Evolutionary conservation across 2,329 filamentous ascomycete genomes (phyloP).

Genomic region (Monosporascus sp.): DNA sequence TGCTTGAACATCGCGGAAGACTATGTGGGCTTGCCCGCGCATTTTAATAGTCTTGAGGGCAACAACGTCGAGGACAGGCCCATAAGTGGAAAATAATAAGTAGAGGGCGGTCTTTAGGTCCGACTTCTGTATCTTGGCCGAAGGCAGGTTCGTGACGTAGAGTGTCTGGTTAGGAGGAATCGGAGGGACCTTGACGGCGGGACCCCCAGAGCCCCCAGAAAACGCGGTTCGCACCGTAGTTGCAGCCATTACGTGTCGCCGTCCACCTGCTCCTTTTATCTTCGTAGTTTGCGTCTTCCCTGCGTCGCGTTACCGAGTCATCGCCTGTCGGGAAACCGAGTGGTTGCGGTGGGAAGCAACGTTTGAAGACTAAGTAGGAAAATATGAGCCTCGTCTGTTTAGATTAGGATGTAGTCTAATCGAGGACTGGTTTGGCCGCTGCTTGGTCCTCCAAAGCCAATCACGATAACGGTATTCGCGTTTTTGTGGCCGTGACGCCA

Average conservation of each 20-base stretch:
- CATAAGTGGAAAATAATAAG: conserved; percentile 90
- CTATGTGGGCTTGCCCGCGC: conserved; percentile 92
- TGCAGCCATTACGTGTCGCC: conserved; percentile 27
- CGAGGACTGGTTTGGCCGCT: too few relatives aligned
- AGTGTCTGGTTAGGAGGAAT: conserved; percentile 73
- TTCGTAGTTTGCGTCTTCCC: neutral
- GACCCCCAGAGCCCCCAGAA: conserved; percentile 2
- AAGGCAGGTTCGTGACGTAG: conserved; percentile 81
- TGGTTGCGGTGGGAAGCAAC: too few relatives aligned
- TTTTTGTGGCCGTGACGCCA: too few relatives aligned
- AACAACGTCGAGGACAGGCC: conserved; percentile 85
- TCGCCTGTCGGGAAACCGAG: neutral
- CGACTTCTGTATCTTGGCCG: conserved; percentile 82
- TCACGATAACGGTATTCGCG: too few relatives aligned
- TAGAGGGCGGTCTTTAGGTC: conserved; percentile 86
- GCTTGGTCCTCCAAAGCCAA: too few relatives aligned
- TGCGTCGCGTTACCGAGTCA: neutral
- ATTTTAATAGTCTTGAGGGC: conserved; percentile 85
- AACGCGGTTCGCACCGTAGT: conserved; percentile 13
- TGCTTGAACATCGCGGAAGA: conserved; percentile 84
- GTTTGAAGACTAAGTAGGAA: too few relatives aligned
- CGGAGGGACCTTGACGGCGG: conserved; percentile 44
- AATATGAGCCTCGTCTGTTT: too few relatives aligned
- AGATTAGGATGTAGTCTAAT: too few relatives aligned
- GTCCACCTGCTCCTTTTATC: neutral